Base-by-base conservation (phyloP, 225 moss, liverwort and hornwort genomes). In the Thuidium tamariscinum region DNA sequence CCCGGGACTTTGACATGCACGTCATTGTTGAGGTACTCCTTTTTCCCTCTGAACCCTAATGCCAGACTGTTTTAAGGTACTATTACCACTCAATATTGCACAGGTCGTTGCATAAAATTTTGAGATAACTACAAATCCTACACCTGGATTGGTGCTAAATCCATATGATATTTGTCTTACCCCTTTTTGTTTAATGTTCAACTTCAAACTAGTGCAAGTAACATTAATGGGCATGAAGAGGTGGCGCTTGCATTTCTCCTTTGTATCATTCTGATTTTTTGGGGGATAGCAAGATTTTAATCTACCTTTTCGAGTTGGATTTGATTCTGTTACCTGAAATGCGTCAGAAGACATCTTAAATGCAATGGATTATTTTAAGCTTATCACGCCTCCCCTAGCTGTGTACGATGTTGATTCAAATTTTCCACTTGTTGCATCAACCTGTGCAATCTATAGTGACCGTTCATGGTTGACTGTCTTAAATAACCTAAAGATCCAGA, bases 1-100 rank as follows among this genome's bases (percentile, higher is more conserved):
- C 99, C 41, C 91, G 94, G 32, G 89, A 95, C 68, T 99, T 97
- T 25, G 99, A 99, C 89, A 99, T 99, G 97, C 99, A 99, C 80
- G 99, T 99, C 20, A 99, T 99, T 51, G 94, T 92, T 67, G 99
- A 99, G 98, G 98, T 99, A 82, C 16, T 70, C 23, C 27, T 13
- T 55, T 52, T 20, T 16, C 4, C 34, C 48, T 18, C 20, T 62
- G 39, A 55, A 39, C 16, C 8, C 6, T 2, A 10, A 17, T 69
- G 34, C 65, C 27, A 61, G 37, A 22, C 56, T 86, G 29, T 54
- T 16, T 22, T 3, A 75, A 21, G 16, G 6, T 49, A 7, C 32
- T 48, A n/a, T 34, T 10, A 21, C 37, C 55, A 23, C 32, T 46
- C 13, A 8, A 77, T 11, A 65, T 37, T 67, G 55, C 42, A 7